Base-by-base conservation (phyloP, 371 early-diverging fungal species). In the Gilbertella persicaria region DNA sequence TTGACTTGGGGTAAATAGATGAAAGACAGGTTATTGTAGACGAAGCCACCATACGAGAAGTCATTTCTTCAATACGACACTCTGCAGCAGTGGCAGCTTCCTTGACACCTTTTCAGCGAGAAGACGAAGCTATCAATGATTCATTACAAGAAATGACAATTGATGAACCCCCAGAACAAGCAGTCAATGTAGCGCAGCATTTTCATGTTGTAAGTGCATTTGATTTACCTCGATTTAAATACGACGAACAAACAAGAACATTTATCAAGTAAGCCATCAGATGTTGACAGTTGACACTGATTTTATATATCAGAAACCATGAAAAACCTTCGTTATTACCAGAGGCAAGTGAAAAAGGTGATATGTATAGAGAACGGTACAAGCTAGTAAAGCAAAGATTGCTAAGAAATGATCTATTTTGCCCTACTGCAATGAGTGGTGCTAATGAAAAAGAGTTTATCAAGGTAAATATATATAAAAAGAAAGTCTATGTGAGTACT, bases 391-490 rank as follows among this genome's bases (percentile, higher is more conserved):
- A 81, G 46, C 95, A 96, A 55, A 72, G 94, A 10, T 62, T 94
- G 4, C 50, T 95, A 69, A 73, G 94, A 30, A 91, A 94, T 57
- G 93, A 92, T 46, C 67, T 75, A 42, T 95, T 93, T 67, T 67
- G 84, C 38, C 82, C 87, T 0, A 74, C 88, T 17, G 20, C 48
- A 3, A 41, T 58, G 50, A n/a, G 24, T 4, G 36, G 37, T 6
- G 23, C 45, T 3, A 52, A 51, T 16, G 26, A 39, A 37, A 6
- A 48, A 0, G 23, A 44, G 9, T 42, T 33, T 12, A 47, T 70
- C 17, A 78, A 67, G 50, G 77, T 73, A 67, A 54, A n/a, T 24
- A 36, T 6, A 49, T 21, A 9, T 7, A 28, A 10, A 30, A 30
- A 4, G 7, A 19, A 30, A 14, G 8, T 33, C 19, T 21, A 35